A percentile compares a stretch with the other conserved stretches of the same genome.
Conservation (phyloP, 176 grass and related monocot genomes). For the Typha latifolia region DNA sequence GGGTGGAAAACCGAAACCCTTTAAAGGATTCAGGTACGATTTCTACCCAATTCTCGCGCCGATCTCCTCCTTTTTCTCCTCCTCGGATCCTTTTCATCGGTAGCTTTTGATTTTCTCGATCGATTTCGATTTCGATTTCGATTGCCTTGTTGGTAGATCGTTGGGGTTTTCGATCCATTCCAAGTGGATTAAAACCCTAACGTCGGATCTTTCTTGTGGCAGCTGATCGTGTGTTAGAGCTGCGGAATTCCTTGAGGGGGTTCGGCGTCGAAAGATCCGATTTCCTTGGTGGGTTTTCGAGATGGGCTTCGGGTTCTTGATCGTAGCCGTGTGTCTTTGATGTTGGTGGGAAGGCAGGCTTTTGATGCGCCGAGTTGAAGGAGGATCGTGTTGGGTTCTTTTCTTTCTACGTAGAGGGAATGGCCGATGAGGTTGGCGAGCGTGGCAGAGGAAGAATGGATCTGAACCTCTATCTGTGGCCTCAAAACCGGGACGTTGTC, state of each 20-base stretch:
- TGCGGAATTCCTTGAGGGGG: background rate
- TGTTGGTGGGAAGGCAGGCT: background rate
- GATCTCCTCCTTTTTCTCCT: background rate
- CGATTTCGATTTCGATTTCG: no score
- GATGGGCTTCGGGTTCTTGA: background rate
- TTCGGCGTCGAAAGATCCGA: conserved; percentile 6
- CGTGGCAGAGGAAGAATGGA: conserved; percentile 29
- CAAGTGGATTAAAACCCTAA: background rate
- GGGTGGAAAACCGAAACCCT: background rate
- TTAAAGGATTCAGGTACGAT: background rate
- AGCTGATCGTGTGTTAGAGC: background rate
- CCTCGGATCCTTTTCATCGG: background rate
- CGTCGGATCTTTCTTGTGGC: background rate
- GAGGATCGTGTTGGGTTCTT: background rate
- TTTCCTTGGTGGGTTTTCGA: conserved; percentile 13
- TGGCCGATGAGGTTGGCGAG: conserved; percentile 24
- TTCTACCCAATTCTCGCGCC: background rate
- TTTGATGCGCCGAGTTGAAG: background rate
- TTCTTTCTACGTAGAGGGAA: background rate
- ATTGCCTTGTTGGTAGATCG: background rate
- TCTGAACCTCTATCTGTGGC: conserved; percentile 49
- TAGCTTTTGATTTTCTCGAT: background rate
- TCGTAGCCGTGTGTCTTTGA: background rate
- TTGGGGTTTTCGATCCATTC: background rate
- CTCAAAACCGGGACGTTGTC: conserved; percentile 14